Base-by-base conservation (phyloP, 1,284 basidiomycete species). In the Ceratobasidium theobromae region DNA sequence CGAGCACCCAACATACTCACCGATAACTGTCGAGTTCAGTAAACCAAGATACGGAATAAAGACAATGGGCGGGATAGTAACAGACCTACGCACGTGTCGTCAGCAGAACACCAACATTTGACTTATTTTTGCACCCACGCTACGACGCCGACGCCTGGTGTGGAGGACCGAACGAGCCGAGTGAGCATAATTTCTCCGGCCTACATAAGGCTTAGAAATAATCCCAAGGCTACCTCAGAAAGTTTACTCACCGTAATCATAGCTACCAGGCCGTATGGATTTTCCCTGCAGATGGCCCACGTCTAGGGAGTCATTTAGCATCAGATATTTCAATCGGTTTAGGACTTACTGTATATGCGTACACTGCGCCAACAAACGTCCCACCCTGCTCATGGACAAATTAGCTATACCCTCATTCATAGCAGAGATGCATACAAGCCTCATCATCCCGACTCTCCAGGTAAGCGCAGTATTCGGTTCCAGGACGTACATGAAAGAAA, bases 21-120 rank as follows among this genome's bases (percentile, higher is more conserved):
- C 60, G n/a, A 64, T 52, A 14, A 64, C 60, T 6, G 60, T n/a
- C 2, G 49, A 38, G 45, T 64, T 38, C 11, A 38, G 35, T 21
- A 64, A 49, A 8, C 49, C 48, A 18, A 64, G 60, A 43, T 64
- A 64, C n/a, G 48, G 48, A 11, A 76, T 70, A 53, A 82, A 78
- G 3, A 79, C 73, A 30, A 82, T 77, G 1, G 81, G 80, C n/a
- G 81, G 81, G 11, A 82, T 66, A 0, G 81, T 80, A 14, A 84
- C 72, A 32, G 79, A 77, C 16, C 81, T 82, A 49, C n/a, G n/a
- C 38, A 23, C 21, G 2, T n/a, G 30, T 21, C 32, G 21, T 41
- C 1, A 33, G 30, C 43, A 11, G 18, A 14, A 21, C 43, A 21
- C 16, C 5, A 33, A 8, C n/a, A 14, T 16, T 38, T 38, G 9